Base-by-base conservation (phyloP, 1,139 yeast species). In the Candida tetrigidarum region DNA sequence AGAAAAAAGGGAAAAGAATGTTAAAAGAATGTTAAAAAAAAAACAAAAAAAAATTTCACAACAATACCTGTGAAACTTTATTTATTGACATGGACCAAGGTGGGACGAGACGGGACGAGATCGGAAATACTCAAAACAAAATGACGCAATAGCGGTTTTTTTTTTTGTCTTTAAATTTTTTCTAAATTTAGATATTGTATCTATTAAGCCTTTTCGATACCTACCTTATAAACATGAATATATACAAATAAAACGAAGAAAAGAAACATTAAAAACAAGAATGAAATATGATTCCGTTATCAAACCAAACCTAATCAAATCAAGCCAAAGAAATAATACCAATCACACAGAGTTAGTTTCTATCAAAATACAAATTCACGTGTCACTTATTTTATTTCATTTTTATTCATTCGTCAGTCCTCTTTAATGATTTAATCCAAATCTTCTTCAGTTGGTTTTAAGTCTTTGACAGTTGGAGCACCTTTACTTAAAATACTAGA, bases 401-500 rank as follows among this genome's bases (percentile, higher is more conserved):
- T 30, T 15, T 30, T 16, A 10, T 32, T 32, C 23, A 18, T 32
- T 18, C 28, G 20, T 40, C 16, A 14, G 25, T 16, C n/a, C 4
- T 32, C 16, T 19, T 19, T 18, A 18, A 30, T n/a, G n/a, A n/a
- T n/a, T 50, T 67, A 71, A 59, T 71, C 77, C 50, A 71, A 70
- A 57, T 71, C 76, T 50, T 63, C 71, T 49, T 64, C 74, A 43
- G 65, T 50, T 27, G 69, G 67, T 55, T 63, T 59, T 43, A 55
- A 46, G 37, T 58, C 62, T 29, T 52, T 56, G 37, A 58, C 50
- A 27, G 43, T 40, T 27, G 51, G 46, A 25, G 49, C 47, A 27
- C 55, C 57, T 35, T 56, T 80, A 49, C 84, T 82, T 54, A 87
- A 72, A 54, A 87, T 84, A 53, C 82, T 77, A 40, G 89, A 81